Evolutionary conservation across 106 monocot species (phyloP).

Genomic region (Dendrobium officinale): DNA sequence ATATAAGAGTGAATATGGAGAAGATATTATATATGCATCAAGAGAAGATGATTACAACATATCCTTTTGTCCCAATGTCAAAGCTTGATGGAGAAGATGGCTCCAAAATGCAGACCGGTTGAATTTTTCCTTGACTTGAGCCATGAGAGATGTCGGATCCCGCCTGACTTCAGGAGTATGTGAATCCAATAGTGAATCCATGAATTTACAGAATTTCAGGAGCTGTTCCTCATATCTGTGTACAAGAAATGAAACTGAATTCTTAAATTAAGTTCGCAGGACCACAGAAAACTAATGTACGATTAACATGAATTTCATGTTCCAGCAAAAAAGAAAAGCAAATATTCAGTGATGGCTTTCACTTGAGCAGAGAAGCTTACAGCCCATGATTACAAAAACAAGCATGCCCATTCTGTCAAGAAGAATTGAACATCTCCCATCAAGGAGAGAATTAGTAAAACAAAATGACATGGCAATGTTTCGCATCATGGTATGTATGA

Average conservation of each 20-base stretch:
- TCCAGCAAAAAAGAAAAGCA: neutral
- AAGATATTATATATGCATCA: neutral
- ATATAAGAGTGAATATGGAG: neutral
- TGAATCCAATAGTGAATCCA: conserved; percentile 60
- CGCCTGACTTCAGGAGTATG: conserved; percentile 49
- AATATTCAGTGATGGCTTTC: neutral
- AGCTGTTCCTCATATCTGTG: conserved; percentile 65
- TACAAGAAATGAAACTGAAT: conserved; percentile 2
- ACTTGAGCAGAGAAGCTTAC: neutral
- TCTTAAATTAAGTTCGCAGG: neutral
- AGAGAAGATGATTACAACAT: conserved; percentile 47
- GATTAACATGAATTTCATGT: neutral
- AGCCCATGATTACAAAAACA: conserved; percentile 1
- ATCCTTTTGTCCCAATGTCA: conserved; percentile 57
- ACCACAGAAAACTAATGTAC: neutral
- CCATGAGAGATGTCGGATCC: conserved; percentile 31
- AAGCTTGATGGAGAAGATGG: conserved; percentile 29
- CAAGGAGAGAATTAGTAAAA: neutral
- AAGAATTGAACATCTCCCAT: neutral
- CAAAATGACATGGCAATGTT: neutral
- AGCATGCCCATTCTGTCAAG: neutral
- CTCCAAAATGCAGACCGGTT: conserved; percentile 62
- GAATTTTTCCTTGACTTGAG: conserved; percentile 50
- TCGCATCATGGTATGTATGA: neutral
- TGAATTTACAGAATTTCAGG: conserved; percentile 45